These are phyloP conservation scores for Solanum sitiens DNA, from an alignment of 257 asterid genomes.

Conservation along the genomic window DNA sequence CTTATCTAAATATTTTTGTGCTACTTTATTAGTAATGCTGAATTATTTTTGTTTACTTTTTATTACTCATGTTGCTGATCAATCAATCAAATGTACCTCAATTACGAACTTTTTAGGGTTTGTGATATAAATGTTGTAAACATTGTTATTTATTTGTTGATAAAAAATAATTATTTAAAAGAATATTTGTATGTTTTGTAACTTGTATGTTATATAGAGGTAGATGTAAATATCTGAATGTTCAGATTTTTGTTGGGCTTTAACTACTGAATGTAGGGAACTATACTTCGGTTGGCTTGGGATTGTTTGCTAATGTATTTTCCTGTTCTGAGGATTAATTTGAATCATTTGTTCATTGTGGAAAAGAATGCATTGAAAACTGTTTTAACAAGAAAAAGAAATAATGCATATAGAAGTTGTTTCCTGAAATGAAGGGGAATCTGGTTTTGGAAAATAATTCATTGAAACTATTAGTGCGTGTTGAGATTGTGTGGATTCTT, in stretches of 20 bases:
- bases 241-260: neutral
- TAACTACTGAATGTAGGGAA: neutral
- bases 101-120: neutral
- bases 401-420: no score
- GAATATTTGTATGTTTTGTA: neutral
- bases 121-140: neutral
- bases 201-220: neutral
- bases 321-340: no score
- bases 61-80: neutral
- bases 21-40: neutral
- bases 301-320: no score
- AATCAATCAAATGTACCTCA: neutral
- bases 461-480: no score
- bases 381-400: no score
- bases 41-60: neutral
- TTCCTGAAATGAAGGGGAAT: no score
- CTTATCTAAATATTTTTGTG: neutral
- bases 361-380: no score
- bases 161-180: neutral
- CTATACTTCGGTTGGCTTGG: no score
- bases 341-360: no score
- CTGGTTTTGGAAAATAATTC: no score
- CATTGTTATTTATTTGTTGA: neutral
- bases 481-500: no score
- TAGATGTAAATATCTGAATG: neutral